Evolutionary conservation across 495 filamentous ascomycete genomes (phyloP), one percentile per base, ranked within the genome.

Genomic region (Pseudotulostoma volvatum): DNA sequence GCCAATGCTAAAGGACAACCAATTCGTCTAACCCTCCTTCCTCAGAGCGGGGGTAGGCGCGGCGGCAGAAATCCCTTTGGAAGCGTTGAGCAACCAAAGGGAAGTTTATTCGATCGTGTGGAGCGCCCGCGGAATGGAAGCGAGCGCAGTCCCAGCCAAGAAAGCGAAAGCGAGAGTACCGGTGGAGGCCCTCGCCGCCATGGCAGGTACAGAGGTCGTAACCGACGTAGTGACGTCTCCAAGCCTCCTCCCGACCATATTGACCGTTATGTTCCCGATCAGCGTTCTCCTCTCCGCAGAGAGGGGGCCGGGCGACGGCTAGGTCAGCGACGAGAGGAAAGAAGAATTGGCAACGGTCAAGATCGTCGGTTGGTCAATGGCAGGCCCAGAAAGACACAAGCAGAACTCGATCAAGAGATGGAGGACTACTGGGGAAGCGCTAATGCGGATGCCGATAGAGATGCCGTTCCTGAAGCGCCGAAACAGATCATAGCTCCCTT

Each of bases 341-440:
- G 60, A 52, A 44, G 56, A 52, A 31, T 57, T 60, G 17, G 49
- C 52, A 47, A 46, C 11, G 50, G 51, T n/a, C 54, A 46, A 20
- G 55, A 53, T 34, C 61, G 54, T 37, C 59, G 54, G 35, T 41
- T 49, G 25, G 56, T 46, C 40, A 74, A 75, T 32, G 64, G 57
- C 18, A 35, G 34, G 9, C 23, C n/a, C 23, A 79, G 73, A 54
- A 94, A 93, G 73, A 94, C 87, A 4, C 81, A 85, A 36, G 83
- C 92, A 47, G 81, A 96, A 51, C 64, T 96, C 30, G 88, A 96
- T 51, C 78, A 80, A 25, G 88, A 96, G 63, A 96, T 96, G 88
- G 86, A 76, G 23, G 84, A 93, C 51, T 96, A 96, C 59, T 96
- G 82, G 66, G 68, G 70, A 25, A 53, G 54, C 18, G 51, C 59